Base-by-base conservation (phyloP, 2,329 filamentous ascomycete species). In the Madurella mycetomatis region DNA sequence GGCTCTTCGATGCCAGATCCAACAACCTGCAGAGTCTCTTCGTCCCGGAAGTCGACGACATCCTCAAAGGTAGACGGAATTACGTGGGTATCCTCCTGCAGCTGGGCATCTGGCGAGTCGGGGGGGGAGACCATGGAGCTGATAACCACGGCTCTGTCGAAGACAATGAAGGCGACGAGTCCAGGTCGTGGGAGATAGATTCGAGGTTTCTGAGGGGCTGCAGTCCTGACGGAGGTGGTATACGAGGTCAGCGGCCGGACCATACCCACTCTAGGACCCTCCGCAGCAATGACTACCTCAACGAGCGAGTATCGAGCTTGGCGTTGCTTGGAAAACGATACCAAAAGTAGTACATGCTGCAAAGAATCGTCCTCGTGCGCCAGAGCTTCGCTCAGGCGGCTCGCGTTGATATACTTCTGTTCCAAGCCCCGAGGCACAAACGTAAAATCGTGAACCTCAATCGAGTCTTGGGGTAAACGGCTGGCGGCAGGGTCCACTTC, bases 391-490 rank as follows among this genome's bases (percentile, higher is more conserved):
- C 73, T 78, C 30, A 84, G 66, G 44, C 76, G 75, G 56, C 73
- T 81, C 61, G 79, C 71, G 19, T 79, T 72, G 30, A 72, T 63
- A 53, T 82, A 77, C 58, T 78, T 80, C 31, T 69, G 62, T 47
- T 80, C 77, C 39, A 80, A 65, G 11, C 73, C 76, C 54, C 75
- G 78, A 16, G 82, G 77, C 4, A 84, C 81, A 58, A 90, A 87
- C 9, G 86, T 82, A 60, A 96, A 89, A 70, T 97, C 92, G 53
- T 95, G 69, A 39, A 95, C 74, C 63, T 88, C 87, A 51, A 92
- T 81, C 2, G 84, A 79, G 30, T 84, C 80, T 4, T 77, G 69
- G 9, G 79, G 73, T 16, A 81, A 73, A 13, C 76, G 70, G 32
- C 73, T 74, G 48, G 74, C 71, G 43, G 76, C 69, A 1, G 78